Conservation (phyloP, 2,329 filamentous ascomycete genomes). For the Alternaria sp. region DNA sequence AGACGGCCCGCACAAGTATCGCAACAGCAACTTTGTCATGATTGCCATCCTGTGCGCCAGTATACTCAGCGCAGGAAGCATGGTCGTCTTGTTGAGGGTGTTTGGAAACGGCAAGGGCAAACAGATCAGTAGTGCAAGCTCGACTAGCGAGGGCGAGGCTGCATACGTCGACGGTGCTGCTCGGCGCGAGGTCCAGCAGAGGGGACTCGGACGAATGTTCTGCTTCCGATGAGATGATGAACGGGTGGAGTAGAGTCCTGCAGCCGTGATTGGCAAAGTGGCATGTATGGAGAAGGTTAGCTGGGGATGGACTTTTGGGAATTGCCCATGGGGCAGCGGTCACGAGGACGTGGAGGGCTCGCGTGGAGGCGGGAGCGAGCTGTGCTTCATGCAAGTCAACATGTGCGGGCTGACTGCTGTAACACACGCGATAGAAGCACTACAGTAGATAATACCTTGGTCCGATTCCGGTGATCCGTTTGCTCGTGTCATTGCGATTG, state of each 20-base stretch:
- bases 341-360: conserved; percentile 22
- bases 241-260: conserved; percentile 13
- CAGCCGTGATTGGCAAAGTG: conserved; percentile 1
- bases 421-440: not conserved
- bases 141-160: conserved; percentile 60
- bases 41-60: conserved; percentile 82
- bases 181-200: conserved; percentile 50
- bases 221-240: conserved; percentile 29
- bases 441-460: not conserved
- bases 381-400: conserved; percentile 37
- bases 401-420: conserved; percentile 29
- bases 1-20: conserved; percentile 71
- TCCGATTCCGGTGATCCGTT: not conserved
- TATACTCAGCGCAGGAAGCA: conserved; percentile 72
- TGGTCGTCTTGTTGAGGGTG: conserved; percentile 68
- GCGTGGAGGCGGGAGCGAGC: conserved; percentile 23
- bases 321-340: conserved; percentile 19
- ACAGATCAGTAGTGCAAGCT: conserved; percentile 41
- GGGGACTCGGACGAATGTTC: conserved; percentile 48
- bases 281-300: conserved; percentile 11
- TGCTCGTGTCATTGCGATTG: not conserved
- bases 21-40: conserved; percentile 86
- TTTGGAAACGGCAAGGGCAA: conserved; percentile 48
- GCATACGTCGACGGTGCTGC: conserved; percentile 53
- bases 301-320: conserved; percentile 14